phyloP scores from a whole-genome alignment of 352 stramenopile species.

The Phytopythium litorale region DNA sequence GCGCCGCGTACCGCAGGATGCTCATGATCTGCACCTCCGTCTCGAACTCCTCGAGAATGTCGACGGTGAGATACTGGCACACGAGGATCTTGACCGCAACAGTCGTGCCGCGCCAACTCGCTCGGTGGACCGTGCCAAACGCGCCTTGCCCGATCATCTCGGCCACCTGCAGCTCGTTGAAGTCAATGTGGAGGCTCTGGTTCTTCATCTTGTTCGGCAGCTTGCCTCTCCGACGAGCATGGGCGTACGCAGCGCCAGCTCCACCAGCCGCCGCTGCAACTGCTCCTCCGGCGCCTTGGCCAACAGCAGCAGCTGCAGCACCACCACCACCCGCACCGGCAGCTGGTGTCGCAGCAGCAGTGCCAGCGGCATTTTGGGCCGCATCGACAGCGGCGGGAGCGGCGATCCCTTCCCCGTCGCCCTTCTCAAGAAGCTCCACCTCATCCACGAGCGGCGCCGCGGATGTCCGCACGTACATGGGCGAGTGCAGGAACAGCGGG shows the following conservation, averaged over 20 bases:
- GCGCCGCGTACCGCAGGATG: constrained; percentile 60
- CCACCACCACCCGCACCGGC: background rate
- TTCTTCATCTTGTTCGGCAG: constrained; percentile 52
- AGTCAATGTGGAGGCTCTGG: constrained; percentile 81
- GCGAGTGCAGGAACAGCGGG: constrained; percentile 80
- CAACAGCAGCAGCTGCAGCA: background rate
- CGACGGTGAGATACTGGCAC: constrained; percentile 75
- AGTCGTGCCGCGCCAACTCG: constrained; percentile 62
- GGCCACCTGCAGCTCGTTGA: constrained; percentile 66
- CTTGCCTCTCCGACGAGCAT: constrained; percentile 6
- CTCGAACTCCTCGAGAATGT: constrained; percentile 86
- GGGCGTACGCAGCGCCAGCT: background rate
- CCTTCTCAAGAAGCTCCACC: constrained; percentile 12
- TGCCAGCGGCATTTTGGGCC: background rate
- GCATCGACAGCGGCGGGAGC: background rate
- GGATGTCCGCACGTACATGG: constrained; percentile 83
- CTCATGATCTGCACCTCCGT: constrained; percentile 90
- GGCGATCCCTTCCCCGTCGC: background rate
- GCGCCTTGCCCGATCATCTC: constrained; percentile 85
- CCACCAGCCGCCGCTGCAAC: background rate
- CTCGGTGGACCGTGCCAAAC: constrained; percentile 79
- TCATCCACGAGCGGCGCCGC: constrained; percentile 53
- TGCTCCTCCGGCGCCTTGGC: background rate
- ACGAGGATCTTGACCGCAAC: constrained; percentile 87
- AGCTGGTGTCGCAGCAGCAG: too few species aligned